Conservation (phyloP, 176 grass and related monocot genomes). For the Coix lacrymajobi region DNA sequence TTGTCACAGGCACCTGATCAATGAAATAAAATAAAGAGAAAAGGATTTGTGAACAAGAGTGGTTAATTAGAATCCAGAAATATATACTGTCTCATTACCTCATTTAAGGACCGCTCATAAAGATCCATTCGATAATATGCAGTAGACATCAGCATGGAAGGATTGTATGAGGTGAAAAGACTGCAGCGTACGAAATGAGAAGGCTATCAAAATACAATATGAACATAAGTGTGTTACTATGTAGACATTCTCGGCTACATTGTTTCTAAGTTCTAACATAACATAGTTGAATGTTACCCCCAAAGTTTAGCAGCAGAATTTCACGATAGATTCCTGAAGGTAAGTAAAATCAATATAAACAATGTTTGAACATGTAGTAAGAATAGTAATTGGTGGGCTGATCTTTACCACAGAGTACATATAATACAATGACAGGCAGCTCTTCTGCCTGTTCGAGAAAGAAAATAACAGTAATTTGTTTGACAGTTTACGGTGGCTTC, state of each 20-base stretch:
- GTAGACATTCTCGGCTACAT: background rate
- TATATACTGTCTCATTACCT: slow-evolving; percentile 40
- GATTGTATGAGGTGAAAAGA: slow-evolving; percentile 96
- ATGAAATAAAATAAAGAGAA: slow-evolving; percentile 11
- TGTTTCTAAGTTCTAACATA: background rate
- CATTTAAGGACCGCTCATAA: slow-evolving; percentile 62
- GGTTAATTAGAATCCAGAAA: slow-evolving; percentile 22
- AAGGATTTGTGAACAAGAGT: slow-evolving; percentile 4
- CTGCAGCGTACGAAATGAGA: slow-evolving; percentile 40
- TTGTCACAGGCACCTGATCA: slow-evolving; percentile 84
- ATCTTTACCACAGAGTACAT: background rate
- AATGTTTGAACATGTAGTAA: background rate
- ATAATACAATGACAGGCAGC: background rate
- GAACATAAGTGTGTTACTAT: background rate
- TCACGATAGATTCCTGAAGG: background rate
- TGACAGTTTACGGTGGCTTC: background rate
- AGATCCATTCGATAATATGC: slow-evolving; percentile 94
- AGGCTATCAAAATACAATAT: slow-evolving; percentile 8
- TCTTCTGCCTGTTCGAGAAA: background rate
- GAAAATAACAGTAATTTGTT: background rate
- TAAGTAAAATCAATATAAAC: slow-evolving; percentile 2
- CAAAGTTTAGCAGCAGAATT: slow-evolving; percentile 5
- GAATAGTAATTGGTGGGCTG: background rate
- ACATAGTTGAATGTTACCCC: background rate
- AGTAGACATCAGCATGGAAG: slow-evolving; percentile 79